These are phyloP conservation scores for Phaeosphaeriaceae sp. DNA, from an alignment of 2,329 filamentous ascomycete species.

Conservation along the genomic window DNA sequence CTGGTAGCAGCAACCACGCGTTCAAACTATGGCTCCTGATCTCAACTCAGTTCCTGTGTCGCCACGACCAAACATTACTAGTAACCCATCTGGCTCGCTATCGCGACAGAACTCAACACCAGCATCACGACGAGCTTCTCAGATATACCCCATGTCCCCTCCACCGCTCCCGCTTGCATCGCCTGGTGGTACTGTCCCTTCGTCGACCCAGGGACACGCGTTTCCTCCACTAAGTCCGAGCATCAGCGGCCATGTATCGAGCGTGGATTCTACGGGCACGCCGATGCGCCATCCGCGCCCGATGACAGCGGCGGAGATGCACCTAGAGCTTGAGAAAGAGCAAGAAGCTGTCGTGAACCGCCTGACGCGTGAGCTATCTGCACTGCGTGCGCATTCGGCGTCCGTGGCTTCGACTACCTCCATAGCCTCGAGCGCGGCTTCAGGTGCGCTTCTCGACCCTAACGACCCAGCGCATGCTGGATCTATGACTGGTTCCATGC, in stretches of 20 bases:
- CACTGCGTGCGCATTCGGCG: slow-evolving; percentile 75
- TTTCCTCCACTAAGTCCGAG: slow-evolving; percentile 48
- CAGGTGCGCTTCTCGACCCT: slow-evolving; percentile 53
- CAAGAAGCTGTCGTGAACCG: slow-evolving; percentile 96
- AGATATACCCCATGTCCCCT: slow-evolving; percentile 56
- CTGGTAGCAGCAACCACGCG: neutral
- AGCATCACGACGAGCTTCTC: slow-evolving; percentile 45
- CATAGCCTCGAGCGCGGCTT: slow-evolving; percentile 59
- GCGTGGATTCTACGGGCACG: slow-evolving; percentile 56
- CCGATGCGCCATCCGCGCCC: slow-evolving; percentile 87
- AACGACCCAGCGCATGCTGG: slow-evolving; percentile 55
- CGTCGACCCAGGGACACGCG: slow-evolving; percentile 26
- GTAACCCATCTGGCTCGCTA: slow-evolving; percentile 23
- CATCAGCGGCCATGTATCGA: slow-evolving; percentile 29
- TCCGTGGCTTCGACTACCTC: slow-evolving; percentile 64
- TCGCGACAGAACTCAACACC: slow-evolving; percentile 33
- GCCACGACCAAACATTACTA: slow-evolving; percentile 35
- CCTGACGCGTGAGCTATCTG: slow-evolving; percentile 83
- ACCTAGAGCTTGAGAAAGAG: slow-evolving; percentile 90
- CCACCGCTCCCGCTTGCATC: slow-evolving; percentile 51
- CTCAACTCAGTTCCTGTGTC: slow-evolving; percentile 53
- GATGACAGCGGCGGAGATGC: slow-evolving; percentile 86
- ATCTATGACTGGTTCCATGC: slow-evolving; percentile 55
- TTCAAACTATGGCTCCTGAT: slow-evolving; percentile 56
- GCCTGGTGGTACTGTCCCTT: slow-evolving; percentile 39